Evolutionary conservation across 164 flowering plant genomes (phyloP), one percentile per base, ranked within the genome.

Genomic region (Buxus sempervirens): DNA sequence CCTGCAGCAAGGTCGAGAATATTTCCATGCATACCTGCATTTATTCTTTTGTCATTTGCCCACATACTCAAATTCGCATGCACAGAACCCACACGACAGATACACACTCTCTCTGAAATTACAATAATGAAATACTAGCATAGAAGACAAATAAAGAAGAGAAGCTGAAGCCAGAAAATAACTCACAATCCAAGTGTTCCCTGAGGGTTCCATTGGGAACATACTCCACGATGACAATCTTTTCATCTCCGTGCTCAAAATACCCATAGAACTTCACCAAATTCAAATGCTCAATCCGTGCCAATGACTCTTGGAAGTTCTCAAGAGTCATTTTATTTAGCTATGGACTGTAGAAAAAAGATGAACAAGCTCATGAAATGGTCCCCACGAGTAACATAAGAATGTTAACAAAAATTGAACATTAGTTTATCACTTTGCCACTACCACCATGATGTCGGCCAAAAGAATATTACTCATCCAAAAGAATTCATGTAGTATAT

Each of bases 191-290:
- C 81, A 95, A 84, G 75, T 92, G 97, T 70, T 92, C 96, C 70
- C 98, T 77, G 53, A 95, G 93, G 21, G 90, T 95, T 76, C 98
- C 98, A 77, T 85, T 92, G 19, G 97, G 83, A 60, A 95, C 98
- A 77, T 88, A 87, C 81, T 95, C 98, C 12, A 88, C 86, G 54
- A 95, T 84, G 57, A 95, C 81, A 63, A 95, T 82, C 75, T 86
- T 84, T 70, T 95, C 98, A 65, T 88, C 96, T 65, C 45, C 82
- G 23, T 83, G 83, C 82, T 88, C 91, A 79, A 92, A 72, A 72
- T 42, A 90, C 24, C 98, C 98, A 72, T 72, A 80, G 70, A 79
- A 86, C 78, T 66, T 88, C 8, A 95, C 98, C 78, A 95, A 76
- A 83, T 86, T 92, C 76, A 88, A 73, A 79, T 95, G 98, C 75